A percentile compares a stretch with the other conserved stretches of the same genome.
Evolutionary conservation across 441 rosid genomes (phyloP).

Genomic region (Populus hybrid): DNA sequence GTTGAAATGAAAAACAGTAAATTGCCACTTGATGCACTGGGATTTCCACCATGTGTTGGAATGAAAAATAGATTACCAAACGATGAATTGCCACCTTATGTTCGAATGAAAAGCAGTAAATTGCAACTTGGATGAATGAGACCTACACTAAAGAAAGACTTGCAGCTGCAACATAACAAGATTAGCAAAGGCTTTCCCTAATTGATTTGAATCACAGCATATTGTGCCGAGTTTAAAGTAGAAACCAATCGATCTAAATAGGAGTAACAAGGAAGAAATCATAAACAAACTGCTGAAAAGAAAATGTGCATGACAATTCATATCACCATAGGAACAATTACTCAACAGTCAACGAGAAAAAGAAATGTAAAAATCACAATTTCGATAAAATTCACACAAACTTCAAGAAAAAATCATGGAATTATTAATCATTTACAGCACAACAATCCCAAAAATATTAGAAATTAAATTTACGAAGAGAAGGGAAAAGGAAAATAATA

Average conservation of each 20-base stretch:
- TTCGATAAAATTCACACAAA: not conserved
- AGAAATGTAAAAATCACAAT: not conserved
- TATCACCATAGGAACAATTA: not conserved
- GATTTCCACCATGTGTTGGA: slow-evolving; percentile 1
- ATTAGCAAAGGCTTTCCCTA: not conserved
- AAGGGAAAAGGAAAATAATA: not conserved
- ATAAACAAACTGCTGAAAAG: not conserved
- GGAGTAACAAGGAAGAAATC: not conserved
- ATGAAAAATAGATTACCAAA: not conserved
- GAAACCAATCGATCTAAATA: slow-evolving; percentile 5
- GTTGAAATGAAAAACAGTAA: not conserved
- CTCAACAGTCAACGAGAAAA: slow-evolving; percentile 10
- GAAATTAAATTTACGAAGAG: not conserved
- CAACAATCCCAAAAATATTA: not conserved
- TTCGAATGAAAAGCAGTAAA: not conserved
- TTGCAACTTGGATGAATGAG: not conserved
- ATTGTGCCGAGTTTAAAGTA: not conserved
- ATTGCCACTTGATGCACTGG: not conserved
- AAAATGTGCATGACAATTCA: not conserved
- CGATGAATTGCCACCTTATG: not conserved
- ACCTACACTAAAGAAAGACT: not conserved
- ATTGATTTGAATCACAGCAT: not conserved
- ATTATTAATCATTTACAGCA: not conserved
- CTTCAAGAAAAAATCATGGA: not conserved
- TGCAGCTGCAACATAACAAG: not conserved